Conservation (phyloP, 768 basidiomycete genomes). For the Lyophyllum decastes region DNA sequence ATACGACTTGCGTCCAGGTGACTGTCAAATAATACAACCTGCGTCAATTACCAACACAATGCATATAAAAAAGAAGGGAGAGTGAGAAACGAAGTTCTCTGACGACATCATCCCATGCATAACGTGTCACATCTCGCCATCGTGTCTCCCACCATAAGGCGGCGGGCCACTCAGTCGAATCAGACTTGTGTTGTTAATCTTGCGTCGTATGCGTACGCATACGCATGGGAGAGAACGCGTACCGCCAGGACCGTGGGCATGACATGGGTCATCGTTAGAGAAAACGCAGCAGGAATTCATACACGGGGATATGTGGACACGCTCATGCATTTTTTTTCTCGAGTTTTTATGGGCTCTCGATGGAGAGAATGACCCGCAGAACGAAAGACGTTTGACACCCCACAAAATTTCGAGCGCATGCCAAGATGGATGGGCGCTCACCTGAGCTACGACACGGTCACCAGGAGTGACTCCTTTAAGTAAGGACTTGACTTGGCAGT, state of each 20-base stretch:
- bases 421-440: slow-evolving; percentile 1
- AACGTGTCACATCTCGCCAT: background rate
- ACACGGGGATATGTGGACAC: background rate
- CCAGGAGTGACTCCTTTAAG: background rate
- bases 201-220: background rate
- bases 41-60: background rate
- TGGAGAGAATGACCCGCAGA: background rate
- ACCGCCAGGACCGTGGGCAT: background rate
- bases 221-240: background rate
- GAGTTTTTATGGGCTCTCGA: background rate
- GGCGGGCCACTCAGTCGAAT: background rate
- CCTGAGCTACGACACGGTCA: background rate
- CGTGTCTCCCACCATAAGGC: background rate
- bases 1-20: background rate
- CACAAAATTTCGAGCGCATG: background rate
- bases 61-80: background rate
- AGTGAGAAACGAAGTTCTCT: background rate
- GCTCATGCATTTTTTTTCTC: background rate
- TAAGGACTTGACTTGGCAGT: background rate
- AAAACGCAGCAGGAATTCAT: background rate
- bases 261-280: background rate
- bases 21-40: background rate
- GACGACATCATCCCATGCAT: background rate
- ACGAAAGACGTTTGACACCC: background rate
- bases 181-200: background rate